Evolutionary conservation across 306 rosid species (phyloP).

Genomic region (Sicyos edulis): DNA sequence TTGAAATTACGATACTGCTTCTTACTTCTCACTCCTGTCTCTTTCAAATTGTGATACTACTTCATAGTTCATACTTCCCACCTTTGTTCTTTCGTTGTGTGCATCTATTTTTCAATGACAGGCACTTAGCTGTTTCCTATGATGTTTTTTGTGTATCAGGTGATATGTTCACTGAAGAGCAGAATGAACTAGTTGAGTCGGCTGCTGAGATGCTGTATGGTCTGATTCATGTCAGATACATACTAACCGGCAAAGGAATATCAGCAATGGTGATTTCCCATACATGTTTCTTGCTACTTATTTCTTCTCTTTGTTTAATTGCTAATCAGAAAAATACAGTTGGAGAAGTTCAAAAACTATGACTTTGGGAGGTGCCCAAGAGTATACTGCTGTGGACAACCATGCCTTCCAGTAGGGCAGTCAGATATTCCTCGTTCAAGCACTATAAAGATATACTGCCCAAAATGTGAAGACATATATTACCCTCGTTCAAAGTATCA

Average conservation of each 20-base stretch:
- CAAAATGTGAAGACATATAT: slow-evolving; percentile 92
- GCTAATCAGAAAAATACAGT: slow-evolving; percentile 33
- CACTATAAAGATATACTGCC: slow-evolving; percentile 94
- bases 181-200: slow-evolving; percentile 90
- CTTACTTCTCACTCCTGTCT: background rate
- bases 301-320: slow-evolving; percentile 1
- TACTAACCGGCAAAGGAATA: slow-evolving; percentile 91
- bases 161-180: slow-evolving; percentile 95
- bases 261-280: slow-evolving; percentile 69
- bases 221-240: slow-evolving; percentile 86
- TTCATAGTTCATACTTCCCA: background rate
- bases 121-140: background rate
- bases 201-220: slow-evolving; percentile 99
- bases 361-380: slow-evolving; percentile 98
- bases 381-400: slow-evolving; percentile 97
- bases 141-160: slow-evolving; percentile 35
- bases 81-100: background rate
- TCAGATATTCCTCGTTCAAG: slow-evolving; percentile 94
- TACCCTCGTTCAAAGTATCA: slow-evolving; percentile 98
- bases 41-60: background rate
- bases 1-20: background rate
- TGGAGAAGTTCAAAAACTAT: slow-evolving; percentile 89
- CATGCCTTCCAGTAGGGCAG: slow-evolving; percentile 98
- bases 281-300: background rate
- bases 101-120: background rate